Evolutionary conservation across 208 protist genomes (phyloP).

Genomic region (Leishmania major): DNA sequence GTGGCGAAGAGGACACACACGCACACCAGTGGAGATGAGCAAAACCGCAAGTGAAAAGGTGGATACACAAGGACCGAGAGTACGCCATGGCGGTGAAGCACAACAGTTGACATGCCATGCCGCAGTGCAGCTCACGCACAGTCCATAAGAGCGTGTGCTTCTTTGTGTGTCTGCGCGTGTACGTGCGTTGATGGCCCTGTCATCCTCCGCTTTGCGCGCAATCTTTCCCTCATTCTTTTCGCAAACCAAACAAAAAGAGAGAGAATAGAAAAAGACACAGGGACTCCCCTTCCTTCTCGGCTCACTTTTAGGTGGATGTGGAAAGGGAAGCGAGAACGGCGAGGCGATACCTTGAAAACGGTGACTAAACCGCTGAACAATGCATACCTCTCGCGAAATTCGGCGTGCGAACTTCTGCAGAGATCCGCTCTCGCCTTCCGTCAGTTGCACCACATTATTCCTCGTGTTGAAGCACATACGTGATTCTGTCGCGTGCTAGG

Average conservation of each 20-base stretch:
- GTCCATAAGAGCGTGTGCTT: background rate
- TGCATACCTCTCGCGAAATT: background rate
- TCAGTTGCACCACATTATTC: background rate
- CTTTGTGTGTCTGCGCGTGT: background rate
- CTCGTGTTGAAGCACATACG: background rate
- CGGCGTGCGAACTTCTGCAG: background rate
- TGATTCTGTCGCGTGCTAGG: background rate
- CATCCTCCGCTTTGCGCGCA: background rate
- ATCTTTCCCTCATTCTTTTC: background rate
- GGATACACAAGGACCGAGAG: background rate
- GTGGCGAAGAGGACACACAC: background rate
- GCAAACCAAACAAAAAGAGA: background rate
- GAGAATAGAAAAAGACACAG: too few relatives aligned
- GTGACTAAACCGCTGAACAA: background rate
- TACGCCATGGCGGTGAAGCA: background rate
- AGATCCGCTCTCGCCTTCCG: background rate
- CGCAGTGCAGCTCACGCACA: background rate
- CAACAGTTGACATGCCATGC: background rate
- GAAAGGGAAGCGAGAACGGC: background rate
- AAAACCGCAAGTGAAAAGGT: background rate
- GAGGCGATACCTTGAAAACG: background rate
- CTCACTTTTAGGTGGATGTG: background rate
- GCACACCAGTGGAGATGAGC: background rate
- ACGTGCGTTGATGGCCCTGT: background rate
- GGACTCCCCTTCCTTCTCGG: background rate